Conservation (phyloP, 805 yeast genomes). For the Candida cerambycidarum region DNA sequence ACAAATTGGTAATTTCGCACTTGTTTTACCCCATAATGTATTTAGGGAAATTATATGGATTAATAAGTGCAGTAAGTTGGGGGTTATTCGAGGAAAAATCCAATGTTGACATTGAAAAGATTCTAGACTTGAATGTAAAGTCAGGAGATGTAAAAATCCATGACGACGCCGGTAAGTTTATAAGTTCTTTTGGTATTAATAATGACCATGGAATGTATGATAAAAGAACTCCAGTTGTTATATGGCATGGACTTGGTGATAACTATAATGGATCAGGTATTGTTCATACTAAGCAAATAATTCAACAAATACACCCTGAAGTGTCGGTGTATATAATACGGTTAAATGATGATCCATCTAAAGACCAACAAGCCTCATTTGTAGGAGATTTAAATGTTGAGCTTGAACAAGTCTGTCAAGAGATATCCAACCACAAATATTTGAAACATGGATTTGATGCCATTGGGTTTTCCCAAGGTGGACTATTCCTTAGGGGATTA, state of each 20-base stretch:
- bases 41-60: not conserved
- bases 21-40: not conserved
- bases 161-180: not conserved
- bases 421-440: slow-evolving; percentile 45
- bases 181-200: no score
- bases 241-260: slow-evolving; percentile 90
- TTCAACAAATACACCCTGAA: slow-evolving; percentile 49
- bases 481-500: slow-evolving; percentile 69
- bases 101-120: no score
- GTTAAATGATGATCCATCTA: slow-evolving; percentile 46
- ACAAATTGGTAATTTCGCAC: slow-evolving; percentile 5
- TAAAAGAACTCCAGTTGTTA: slow-evolving; percentile 49
- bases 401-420: slow-evolving; percentile 54
- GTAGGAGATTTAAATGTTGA: slow-evolving; percentile 61
- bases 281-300: slow-evolving; percentile 41
- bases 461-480: slow-evolving; percentile 83
- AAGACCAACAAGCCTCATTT: slow-evolving; percentile 56
- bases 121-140: no score
- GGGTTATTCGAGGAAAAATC: no score
- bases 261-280: slow-evolving; percentile 62
- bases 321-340: slow-evolving; percentile 53
- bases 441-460: slow-evolving; percentile 62
- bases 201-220: slow-evolving; percentile 5
- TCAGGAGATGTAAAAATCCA: not conserved
- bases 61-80: not conserved